phyloP scores from a whole-genome alignment of 179 eudicot genomes.

The Carnegiea gigantea region DNA sequence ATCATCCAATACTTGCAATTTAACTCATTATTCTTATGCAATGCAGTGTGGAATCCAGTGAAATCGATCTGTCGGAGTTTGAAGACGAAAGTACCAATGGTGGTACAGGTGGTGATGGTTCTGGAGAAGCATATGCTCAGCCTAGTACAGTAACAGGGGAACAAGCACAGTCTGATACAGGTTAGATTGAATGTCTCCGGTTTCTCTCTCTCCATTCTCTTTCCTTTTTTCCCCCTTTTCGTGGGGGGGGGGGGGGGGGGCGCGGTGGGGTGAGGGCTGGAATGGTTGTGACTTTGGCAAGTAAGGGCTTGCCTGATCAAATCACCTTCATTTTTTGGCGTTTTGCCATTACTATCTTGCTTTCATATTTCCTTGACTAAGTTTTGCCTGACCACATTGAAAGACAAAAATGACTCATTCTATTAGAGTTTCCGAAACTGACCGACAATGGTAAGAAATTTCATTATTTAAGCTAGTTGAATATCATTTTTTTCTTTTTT shows the following conservation, averaged over 20 bases:
- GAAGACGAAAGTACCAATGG: constrained; percentile 52
- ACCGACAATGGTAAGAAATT: not conserved
- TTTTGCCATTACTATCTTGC: not conserved
- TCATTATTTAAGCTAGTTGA: not conserved
- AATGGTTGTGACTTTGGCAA: not conserved
- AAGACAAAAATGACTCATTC: not conserved
- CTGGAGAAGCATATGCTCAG: constrained; percentile 46
- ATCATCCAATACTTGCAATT: not conserved
- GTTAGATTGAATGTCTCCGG: constrained; percentile 29
- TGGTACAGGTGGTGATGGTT: constrained; percentile 38
- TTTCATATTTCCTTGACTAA: not conserved
- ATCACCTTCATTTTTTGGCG: not conserved
- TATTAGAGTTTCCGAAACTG: not conserved
- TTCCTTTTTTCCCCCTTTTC: not conserved
- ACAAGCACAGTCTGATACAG: constrained; percentile 43
- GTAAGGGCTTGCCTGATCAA: not conserved
- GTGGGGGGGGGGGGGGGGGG: not conserved
- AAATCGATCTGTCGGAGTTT: constrained; percentile 92
- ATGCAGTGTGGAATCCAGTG: constrained; percentile 93
- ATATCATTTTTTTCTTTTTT: too few species aligned
- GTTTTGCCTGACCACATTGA: not conserved
- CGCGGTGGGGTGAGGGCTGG: too few species aligned
- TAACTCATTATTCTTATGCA: not conserved
- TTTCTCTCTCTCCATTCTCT: not conserved
- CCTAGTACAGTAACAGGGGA: constrained; percentile 41